phyloP scores from a whole-genome alignment of 495 filamentous ascomycete genomes.

The Rostrohypoxylon terebratum region DNA sequence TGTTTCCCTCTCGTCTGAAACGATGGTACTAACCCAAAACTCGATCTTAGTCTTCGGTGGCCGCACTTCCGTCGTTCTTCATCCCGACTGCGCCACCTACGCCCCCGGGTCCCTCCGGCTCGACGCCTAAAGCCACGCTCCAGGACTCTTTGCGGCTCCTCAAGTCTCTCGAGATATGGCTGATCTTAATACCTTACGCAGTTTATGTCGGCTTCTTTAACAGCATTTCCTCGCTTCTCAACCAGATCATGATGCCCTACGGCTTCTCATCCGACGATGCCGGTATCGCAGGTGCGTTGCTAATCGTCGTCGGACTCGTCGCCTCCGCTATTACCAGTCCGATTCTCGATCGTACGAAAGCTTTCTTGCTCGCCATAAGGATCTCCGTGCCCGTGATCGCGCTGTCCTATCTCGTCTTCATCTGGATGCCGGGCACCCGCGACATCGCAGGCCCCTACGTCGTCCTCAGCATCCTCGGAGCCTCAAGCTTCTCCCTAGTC shows the following conservation, averaged over 20 bases:
- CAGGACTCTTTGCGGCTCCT: constrained; percentile 64
- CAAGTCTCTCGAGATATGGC: constrained; percentile 74
- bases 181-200: constrained; percentile 79
- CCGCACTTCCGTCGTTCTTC: constrained; percentile 83
- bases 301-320: constrained; percentile 91
- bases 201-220: constrained; percentile 96
- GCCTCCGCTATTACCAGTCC: constrained; percentile 79
- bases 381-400: constrained; percentile 80
- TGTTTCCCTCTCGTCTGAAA: neutral
- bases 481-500: constrained; percentile 80
- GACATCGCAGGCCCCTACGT: constrained; percentile 76
- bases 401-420: constrained; percentile 76
- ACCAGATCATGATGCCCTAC: constrained; percentile 89
- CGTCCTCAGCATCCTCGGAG: constrained; percentile 79
- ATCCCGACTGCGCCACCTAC: constrained; percentile 84
- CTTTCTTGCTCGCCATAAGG: constrained; percentile 80
- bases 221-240: constrained; percentile 85
- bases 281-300: constrained; percentile 86
- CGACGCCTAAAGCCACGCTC: constrained; percentile 63
- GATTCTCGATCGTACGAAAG: constrained; percentile 85
- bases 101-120: constrained; percentile 64
- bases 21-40: constrained; percentile 17
- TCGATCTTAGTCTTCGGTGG: constrained; percentile 70
- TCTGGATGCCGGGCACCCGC: constrained; percentile 82
- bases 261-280: constrained; percentile 82